These are phyloP conservation scores for Inonotus obliquus DNA, from an alignment of 1,284 basidiomycete genomes.

Conservation along the genomic window DNA sequence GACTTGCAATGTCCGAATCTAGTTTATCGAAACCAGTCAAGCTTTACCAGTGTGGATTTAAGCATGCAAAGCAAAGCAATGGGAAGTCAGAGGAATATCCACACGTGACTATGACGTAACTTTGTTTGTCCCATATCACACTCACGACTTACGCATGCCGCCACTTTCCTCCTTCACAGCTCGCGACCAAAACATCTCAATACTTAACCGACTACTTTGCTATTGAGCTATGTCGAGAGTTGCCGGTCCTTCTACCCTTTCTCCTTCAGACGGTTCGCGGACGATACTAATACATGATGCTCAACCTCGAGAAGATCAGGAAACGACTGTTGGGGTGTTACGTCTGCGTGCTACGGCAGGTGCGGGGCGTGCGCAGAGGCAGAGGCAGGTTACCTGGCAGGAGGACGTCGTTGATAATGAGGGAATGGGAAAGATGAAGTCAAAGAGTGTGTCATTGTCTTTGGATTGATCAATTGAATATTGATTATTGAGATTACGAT, in stretches of 20 bases:
- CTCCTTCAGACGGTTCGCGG: slow-evolving; percentile 51
- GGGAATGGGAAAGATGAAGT: slow-evolving; percentile 72
- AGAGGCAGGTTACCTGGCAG: slow-evolving; percentile 62
- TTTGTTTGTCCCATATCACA: neutral
- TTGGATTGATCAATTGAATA: neutral
- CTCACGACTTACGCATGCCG: neutral
- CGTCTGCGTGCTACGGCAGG: slow-evolving; percentile 45
- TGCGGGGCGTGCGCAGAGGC: slow-evolving; percentile 25
- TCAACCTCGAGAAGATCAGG: slow-evolving; percentile 33
- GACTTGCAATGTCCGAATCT: too few relatives aligned
- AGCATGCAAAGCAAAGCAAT: too few relatives aligned
- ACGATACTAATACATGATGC: slow-evolving; percentile 47
- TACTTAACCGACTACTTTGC: neutral
- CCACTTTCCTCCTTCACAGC: neutral
- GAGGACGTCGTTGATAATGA: slow-evolving; percentile 86
- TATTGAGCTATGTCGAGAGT: neutral
- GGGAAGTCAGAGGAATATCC: too few relatives aligned
- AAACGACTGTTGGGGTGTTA: slow-evolving; percentile 39
- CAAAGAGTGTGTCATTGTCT: slow-evolving; percentile 59
- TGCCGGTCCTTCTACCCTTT: slow-evolving; percentile 29
- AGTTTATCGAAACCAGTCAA: too few relatives aligned
- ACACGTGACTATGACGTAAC: neutral
- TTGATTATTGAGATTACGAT: neutral
- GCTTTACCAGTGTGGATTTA: too few relatives aligned
- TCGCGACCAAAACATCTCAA: too few relatives aligned